Evolutionary conservation across 768 basidiomycete species (phyloP).

Genomic region (Mycena indigotica): DNA sequence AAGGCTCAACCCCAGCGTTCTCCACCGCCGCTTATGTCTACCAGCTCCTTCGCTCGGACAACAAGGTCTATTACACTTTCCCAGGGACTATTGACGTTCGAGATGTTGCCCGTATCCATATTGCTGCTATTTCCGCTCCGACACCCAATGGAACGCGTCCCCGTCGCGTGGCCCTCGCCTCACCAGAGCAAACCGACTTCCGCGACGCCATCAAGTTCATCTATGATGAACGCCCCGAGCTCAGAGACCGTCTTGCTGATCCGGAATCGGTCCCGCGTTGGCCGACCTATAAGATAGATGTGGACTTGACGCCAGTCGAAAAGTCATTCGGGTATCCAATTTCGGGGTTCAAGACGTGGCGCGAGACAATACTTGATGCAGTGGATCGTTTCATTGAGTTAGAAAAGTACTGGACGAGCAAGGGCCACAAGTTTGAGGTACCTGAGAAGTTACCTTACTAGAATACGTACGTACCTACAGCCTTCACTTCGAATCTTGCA

Average conservation of each 20-base stretch:
- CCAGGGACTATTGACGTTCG: conserved; percentile 21
- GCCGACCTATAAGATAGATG: conserved; percentile 13
- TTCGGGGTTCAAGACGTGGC: conserved; percentile 14
- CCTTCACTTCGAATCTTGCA: too few relatives aligned
- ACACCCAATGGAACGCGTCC: conserved; percentile 4
- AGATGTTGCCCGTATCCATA: conserved; percentile 24
- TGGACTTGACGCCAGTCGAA: conserved; percentile 23
- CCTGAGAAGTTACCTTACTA: conserved; percentile 11
- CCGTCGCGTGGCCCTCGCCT: conserved; percentile 11
- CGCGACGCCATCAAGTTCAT: conserved; percentile 15
- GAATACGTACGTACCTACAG: too few relatives aligned
- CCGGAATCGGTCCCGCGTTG: conserved; percentile 8
- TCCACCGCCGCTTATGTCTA: conserved; percentile 19
- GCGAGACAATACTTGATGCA: conserved; percentile 19
- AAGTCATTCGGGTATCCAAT: conserved; percentile 22
- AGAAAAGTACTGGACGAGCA: conserved; percentile 19
- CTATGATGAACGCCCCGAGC: conserved; percentile 15
- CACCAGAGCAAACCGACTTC: conserved; percentile 8
- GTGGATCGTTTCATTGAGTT: conserved; percentile 17
- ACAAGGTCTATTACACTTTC: conserved; percentile 6
- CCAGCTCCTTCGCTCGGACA: conserved; percentile 16
- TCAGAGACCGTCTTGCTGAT: conserved; percentile 15
- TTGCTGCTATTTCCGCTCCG: conserved; percentile 15
- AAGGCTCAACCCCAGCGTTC: conserved; percentile 11
- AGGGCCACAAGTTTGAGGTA: conserved; percentile 18